Base-by-base conservation (phyloP, 306 rosid species). In the Gillenia trifoliata region DNA sequence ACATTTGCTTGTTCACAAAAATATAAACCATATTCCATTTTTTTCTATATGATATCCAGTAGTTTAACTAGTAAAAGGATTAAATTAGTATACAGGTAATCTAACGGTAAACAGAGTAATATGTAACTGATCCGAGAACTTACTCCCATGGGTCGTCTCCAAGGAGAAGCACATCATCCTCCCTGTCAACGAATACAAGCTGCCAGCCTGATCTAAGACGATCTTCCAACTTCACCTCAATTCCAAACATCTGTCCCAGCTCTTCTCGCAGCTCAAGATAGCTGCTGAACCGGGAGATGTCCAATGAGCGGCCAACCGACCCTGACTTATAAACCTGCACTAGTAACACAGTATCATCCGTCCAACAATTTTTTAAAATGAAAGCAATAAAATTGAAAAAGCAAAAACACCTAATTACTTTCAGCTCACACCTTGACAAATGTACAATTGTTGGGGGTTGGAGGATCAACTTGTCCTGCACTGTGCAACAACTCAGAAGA, bases 161-260 rank as follows among this genome's bases (percentile, higher is more conserved):
- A 86, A 92, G 97, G 91, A 92, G 97, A 89, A 92, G 97, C 79
- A 85, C 89, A 75, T 92, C 97, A 57, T 92, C 76, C 97, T 92
- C 97, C 97, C 92, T 89, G 92, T 92, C 97, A 76, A 92, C 97
- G 36, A 92, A 92, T 85, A 92, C 97, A 92, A 92, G 97, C 97
- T 92, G 97, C 97, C 97, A 92, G 97, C 97, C 97, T 92, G 97
- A 92, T 92, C 97, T 92, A 92, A 79, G 90, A 89, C 90, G 90
- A 78, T 89, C 93, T 88, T 86, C 96, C 69, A 91, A 89, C 83
- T 87, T 89, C 72, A 93, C 97, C 96, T 89, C 97, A 17, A 92
- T 92, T 60, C 93, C 93, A 79, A 88, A 92, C 97, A 92, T 92
- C 91, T 86, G 91, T 34, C 84, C 90, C 86, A 92, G 88, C 84